Percentiles rank a stretch among this genome's conserved stretches.
These are phyloP conservation scores for Termitomyces sp. DNA, from an alignment of 768 basidiomycete species.

Conservation along the genomic window DNA sequence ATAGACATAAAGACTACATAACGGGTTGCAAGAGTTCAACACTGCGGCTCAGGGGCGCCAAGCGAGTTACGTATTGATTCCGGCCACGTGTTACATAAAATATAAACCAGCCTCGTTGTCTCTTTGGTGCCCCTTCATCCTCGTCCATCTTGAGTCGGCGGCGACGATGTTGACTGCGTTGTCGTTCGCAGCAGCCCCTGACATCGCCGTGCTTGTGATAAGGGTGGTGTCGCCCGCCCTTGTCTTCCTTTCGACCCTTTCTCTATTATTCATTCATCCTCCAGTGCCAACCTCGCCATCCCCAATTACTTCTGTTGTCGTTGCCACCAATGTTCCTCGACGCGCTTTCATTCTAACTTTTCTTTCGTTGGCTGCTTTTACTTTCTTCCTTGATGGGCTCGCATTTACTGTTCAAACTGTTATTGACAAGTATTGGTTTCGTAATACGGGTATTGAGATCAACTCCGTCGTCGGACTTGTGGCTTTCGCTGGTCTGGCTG, in stretches of 20 bases:
- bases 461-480: slow-evolving; percentile 65
- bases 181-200: slow-evolving; percentile 12
- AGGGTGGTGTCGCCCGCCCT: slow-evolving; percentile 68
- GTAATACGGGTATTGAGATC: slow-evolving; percentile 59
- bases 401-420: slow-evolving; percentile 65
- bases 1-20: neutral
- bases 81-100: slow-evolving; percentile 20
- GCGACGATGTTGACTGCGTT: slow-evolving; percentile 25
- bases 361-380: slow-evolving; percentile 65
- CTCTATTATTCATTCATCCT: slow-evolving; percentile 51
- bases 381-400: slow-evolving; percentile 76
- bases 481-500: slow-evolving; percentile 70
- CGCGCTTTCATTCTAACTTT: slow-evolving; percentile 69
- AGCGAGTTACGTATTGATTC: slow-evolving; percentile 14
- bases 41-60: slow-evolving; percentile 3
- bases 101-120: slow-evolving; percentile 17
- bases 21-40: neutral
- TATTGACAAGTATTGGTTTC: slow-evolving; percentile 63
- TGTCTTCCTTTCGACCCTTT: slow-evolving; percentile 58
- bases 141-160: slow-evolving; percentile 20
- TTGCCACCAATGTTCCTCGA: slow-evolving; percentile 70
- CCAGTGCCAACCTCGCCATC: slow-evolving; percentile 47
- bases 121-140: slow-evolving; percentile 9
- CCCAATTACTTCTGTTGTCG: slow-evolving; percentile 75
- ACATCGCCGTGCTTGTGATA: slow-evolving; percentile 46